Base-by-base conservation (phyloP, 2,329 filamentous ascomycete genomes). In the Fusarium sp. region DNA sequence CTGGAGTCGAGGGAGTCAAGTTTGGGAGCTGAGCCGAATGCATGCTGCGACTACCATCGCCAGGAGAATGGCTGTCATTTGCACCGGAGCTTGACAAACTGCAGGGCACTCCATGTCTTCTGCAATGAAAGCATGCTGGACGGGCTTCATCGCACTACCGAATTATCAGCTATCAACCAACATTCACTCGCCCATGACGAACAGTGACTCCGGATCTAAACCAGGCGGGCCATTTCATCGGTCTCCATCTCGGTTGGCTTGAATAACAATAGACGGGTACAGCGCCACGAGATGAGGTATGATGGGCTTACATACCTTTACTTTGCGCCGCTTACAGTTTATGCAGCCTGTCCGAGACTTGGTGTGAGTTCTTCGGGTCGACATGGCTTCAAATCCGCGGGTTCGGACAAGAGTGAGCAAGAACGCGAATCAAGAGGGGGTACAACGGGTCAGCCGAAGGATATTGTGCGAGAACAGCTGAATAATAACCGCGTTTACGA, bases 311-410 rank as follows among this genome's bases (percentile, higher is more conserved):
- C 75, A 41, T 66, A 78, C 77, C 70, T 79, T 79, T 28, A 79
- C 77, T 59, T 78, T 79, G 37, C 77, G 75, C 8, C 74, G 70
- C 66, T 79, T 79, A 65, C 77, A 79, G 63, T 77, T 75, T 41
- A 57, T 58, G 61, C 77, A 79, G 43, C 77, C 77, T 12, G 68
- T 78, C 11, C 77, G 74, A 59, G 77, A 78, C 62, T 79, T 79
- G 47, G 76, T 83, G 7, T 79, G 77, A 30, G 76, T 71, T 30
- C 76, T 73, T 48, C 76, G 70, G 31, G 72, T 63, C 36, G 73
- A 55, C 74, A 75, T 75, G 51, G 44, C 12, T 57, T 50, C 16
- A 4, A 10, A 61, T 51, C 71, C 73, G 73, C 73, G 73, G 67
- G 31, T 72, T 74, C 70, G 73, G 39, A 47, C 15, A 61, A 27